Evolutionary conservation across 176 grass and related monocot genomes (phyloP).

Genomic region (Triticum turgidum): DNA sequence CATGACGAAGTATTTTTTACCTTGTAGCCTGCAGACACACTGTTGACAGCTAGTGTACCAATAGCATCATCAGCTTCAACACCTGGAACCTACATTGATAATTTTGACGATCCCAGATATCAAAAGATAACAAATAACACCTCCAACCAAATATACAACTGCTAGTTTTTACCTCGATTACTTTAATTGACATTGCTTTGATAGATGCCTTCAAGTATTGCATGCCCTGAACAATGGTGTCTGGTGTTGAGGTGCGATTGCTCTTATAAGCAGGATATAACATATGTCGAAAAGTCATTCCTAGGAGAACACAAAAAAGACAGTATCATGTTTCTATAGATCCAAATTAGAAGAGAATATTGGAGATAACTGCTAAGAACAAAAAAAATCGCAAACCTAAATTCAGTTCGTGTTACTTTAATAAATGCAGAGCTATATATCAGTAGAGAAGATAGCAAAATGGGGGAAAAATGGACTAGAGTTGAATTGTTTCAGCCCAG

Average conservation of each 20-base stretch:
- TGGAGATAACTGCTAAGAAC: background rate
- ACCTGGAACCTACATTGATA: constrained; percentile 85
- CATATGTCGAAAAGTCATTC: constrained; percentile 93
- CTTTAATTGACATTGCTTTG: constrained; percentile 93
- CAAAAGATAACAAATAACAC: constrained; percentile 7
- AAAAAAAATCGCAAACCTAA: background rate
- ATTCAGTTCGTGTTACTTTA: constrained; percentile 2
- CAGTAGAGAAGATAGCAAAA: background rate
- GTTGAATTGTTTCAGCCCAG: background rate
- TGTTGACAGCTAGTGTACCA: constrained; percentile 92
- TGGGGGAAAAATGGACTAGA: background rate
- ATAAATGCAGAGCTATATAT: background rate
- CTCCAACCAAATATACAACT: constrained; percentile 14
- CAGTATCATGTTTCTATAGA: constrained; percentile 13
- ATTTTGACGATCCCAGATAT: constrained; percentile 35
- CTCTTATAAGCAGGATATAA: constrained; percentile 91
- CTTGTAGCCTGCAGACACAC: constrained; percentile 84
- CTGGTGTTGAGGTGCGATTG: constrained; percentile 84
- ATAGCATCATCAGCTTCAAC: constrained; percentile 99
- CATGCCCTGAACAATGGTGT: constrained; percentile 88
- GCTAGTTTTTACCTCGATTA: constrained; percentile 81
- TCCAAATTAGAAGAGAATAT: background rate
- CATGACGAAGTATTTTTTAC: constrained; percentile 22
- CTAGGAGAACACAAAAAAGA: constrained; percentile 38
- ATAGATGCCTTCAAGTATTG: constrained; percentile 98